These are phyloP conservation scores for Yarrowia bubula DNA, from an alignment of 805 yeast genomes.

Conservation along the genomic window DNA sequence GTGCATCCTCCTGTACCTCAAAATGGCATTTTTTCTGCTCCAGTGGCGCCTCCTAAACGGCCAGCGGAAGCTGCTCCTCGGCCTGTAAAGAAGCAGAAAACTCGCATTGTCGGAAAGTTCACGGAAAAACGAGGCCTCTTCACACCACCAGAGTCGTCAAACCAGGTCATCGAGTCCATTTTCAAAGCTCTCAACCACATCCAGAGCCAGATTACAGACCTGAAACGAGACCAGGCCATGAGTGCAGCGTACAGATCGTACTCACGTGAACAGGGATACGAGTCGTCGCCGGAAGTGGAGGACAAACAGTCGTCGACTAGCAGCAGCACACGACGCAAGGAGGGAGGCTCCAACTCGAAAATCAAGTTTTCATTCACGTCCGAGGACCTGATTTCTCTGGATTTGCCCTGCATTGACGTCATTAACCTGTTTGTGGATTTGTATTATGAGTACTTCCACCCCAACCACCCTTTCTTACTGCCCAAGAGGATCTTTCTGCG, in stretches of 20 bases:
- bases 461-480: slow-evolving; percentile 28
- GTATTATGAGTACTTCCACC: slow-evolving; percentile 28
- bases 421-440: slow-evolving; percentile 25
- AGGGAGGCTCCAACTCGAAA: not conserved
- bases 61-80: not conserved
- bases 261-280: slow-evolving; percentile 13
- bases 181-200: slow-evolving; percentile 14
- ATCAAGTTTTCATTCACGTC: slow-evolving; percentile 21
- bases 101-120: slow-evolving; percentile 13
- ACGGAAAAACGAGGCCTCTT: not conserved
- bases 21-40: not conserved
- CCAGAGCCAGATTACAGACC: slow-evolving; percentile 20
- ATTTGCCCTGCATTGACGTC: slow-evolving; percentile 26
- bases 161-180: slow-evolving; percentile 19
- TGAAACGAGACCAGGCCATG: slow-evolving; percentile 22
- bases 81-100: slow-evolving; percentile 4
- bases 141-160: slow-evolving; percentile 2
- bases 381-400: slow-evolving; percentile 16
- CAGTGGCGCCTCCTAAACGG: not conserved
- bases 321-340: not conserved
- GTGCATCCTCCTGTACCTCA: not conserved
- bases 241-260: slow-evolving; percentile 16
- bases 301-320: slow-evolving; percentile 4
- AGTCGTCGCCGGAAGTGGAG: slow-evolving; percentile 21
- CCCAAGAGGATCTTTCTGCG: slow-evolving; percentile 21